Evolutionary conservation across 2,329 filamentous ascomycete species (phyloP).

Genomic region (Talaromyces sp.): DNA sequence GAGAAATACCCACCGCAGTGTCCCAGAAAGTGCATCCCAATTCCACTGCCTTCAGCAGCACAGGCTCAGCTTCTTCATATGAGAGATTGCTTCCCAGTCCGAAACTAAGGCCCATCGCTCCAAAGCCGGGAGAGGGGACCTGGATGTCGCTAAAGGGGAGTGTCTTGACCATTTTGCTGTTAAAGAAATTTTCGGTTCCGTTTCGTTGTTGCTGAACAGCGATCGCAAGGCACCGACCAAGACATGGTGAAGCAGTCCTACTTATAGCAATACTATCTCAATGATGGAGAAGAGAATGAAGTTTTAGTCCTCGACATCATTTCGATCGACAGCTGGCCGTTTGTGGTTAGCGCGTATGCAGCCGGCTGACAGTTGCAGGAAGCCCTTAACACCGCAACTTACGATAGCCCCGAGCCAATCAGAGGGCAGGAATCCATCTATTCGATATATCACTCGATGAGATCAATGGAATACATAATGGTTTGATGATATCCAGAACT

Average conservation of each 20-base stretch:
- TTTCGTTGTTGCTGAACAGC: background rate
- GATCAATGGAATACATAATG: background rate
- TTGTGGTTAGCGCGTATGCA: background rate
- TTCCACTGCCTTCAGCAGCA: background rate
- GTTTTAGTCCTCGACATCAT: background rate
- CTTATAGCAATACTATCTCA: background rate
- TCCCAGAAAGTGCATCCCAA: background rate
- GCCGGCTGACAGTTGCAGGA: background rate
- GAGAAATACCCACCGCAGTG: background rate
- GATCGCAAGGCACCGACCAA: no score
- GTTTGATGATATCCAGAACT: no score
- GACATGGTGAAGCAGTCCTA: background rate
- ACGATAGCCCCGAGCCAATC: background rate
- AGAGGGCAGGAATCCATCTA: background rate
- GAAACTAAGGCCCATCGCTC: background rate
- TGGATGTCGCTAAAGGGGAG: background rate
- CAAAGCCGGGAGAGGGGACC: background rate
- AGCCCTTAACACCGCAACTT: background rate
- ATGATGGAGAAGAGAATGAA: background rate
- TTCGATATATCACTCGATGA: background rate
- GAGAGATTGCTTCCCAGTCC: background rate
- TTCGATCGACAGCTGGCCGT: background rate
- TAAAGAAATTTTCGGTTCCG: background rate
- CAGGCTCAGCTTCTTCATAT: background rate
- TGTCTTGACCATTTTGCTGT: background rate